Conservation (phyloP, 176 grass and related monocot species). For the Avena atlantica region DNA sequence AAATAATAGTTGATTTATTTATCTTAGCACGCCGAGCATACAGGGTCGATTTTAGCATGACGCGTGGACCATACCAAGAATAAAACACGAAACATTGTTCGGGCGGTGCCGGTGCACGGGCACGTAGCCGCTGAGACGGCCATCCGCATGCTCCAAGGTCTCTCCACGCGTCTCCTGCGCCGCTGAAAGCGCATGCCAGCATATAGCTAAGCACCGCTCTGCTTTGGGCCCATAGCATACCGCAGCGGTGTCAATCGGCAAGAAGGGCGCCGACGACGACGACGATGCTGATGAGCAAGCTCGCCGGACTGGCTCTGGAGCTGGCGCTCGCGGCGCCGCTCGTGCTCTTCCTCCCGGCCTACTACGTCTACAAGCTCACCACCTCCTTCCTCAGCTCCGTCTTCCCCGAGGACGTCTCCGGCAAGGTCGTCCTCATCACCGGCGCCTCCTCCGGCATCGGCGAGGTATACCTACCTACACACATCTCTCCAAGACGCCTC, state of each 20-base stretch:
- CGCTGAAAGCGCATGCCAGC: not conserved
- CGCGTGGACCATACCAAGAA: too few species aligned
- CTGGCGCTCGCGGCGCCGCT: constrained; percentile 34
- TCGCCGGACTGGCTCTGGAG: constrained; percentile 19
- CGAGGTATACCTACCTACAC: constrained; percentile 42
- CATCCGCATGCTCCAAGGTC: not conserved
- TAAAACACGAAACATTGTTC: not conserved
- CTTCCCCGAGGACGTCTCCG: constrained; percentile 59
- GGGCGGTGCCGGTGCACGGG: not conserved
- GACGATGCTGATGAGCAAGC: not conserved
- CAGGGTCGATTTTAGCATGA: too few species aligned
- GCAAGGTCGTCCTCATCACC: constrained; percentile 79
- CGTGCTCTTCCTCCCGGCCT: constrained; percentile 40
- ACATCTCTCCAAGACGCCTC: not conserved
- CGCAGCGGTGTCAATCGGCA: not conserved
- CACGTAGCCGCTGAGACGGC: constrained; percentile 17
- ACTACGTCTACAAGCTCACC: constrained; percentile 62
- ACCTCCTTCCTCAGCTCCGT: constrained; percentile 51
- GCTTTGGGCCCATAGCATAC: not conserved
- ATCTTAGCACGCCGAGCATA: too few species aligned
- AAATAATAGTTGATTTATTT: too few species aligned
- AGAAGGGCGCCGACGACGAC: not conserved
- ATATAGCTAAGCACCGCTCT: not conserved
- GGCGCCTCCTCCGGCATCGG: constrained; percentile 87
- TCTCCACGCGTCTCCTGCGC: not conserved